A percentile compares a stretch with the other conserved stretches of the same genome.
phyloP scores from a whole-genome alignment of 2,329 filamentous ascomycete genomes.

The Aureobasidium sp. region DNA sequence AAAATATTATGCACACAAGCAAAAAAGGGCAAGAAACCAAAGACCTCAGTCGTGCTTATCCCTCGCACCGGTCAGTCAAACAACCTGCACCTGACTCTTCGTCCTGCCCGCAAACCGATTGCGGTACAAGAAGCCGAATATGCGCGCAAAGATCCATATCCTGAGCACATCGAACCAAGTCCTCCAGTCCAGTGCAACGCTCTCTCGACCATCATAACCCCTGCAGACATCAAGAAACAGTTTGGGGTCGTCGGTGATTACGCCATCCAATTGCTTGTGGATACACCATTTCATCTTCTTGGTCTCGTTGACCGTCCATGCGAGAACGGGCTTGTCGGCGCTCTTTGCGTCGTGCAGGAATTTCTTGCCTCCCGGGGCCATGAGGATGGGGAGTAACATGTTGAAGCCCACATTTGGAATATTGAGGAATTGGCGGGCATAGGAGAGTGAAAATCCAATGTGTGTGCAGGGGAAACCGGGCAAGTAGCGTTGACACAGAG shows the following conservation, averaged over 20 bases:
- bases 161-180: constrained; percentile 16
- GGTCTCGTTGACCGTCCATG: constrained; percentile 82
- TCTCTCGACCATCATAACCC: constrained; percentile 33
- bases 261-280: constrained; percentile 60
- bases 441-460: constrained; percentile 59
- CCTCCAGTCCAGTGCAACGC: constrained; percentile 25
- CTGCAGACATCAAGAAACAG: constrained; percentile 57
- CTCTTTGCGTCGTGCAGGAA: constrained; percentile 49
- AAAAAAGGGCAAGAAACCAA: no score
- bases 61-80: not conserved
- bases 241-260: constrained; percentile 78
- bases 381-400: constrained; percentile 61
- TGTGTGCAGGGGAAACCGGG: constrained; percentile 59
- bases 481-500: constrained; percentile 54
- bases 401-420: constrained; percentile 69
- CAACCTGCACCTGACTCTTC: constrained; percentile 9
- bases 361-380: constrained; percentile 57
- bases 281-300: constrained; percentile 78
- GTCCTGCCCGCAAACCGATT: constrained; percentile 13
- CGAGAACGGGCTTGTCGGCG: constrained; percentile 56
- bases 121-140: constrained; percentile 16
- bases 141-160: constrained; percentile 16
- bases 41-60: no score
- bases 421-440: constrained; percentile 65
- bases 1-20: no score